Conservation (phyloP, 2,329 filamentous ascomycete species). For the Fusarium mexicanum region DNA sequence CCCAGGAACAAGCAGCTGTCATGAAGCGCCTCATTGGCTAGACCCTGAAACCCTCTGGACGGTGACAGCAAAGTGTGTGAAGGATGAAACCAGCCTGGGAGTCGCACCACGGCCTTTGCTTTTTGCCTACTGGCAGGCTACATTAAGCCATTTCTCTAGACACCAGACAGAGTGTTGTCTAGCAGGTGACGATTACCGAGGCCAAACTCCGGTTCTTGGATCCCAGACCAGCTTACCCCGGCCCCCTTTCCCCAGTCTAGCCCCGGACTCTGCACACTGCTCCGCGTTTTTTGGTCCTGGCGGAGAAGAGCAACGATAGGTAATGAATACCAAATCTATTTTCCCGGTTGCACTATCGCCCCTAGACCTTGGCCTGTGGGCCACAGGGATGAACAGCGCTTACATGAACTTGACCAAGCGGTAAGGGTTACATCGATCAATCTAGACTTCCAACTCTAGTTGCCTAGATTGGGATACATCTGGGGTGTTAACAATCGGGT, state of each 20-base stretch:
- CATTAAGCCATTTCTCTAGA: neutral
- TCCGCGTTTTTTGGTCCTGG: slow-evolving; percentile 39
- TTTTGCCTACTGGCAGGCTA: neutral
- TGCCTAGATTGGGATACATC: neutral
- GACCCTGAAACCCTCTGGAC: neutral
- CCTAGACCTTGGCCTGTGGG: slow-evolving; percentile 9
- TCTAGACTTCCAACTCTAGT: neutral
- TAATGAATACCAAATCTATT: slow-evolving; percentile 40
- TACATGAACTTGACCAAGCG: neutral
- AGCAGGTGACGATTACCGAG: neutral
- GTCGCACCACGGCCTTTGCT: neutral
- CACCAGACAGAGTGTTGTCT: neutral
- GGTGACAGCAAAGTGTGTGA: neutral
- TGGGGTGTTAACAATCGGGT: neutral
- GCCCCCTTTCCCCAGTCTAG: slow-evolving; percentile 11
- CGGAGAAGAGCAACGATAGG: slow-evolving; percentile 2
- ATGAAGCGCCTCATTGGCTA: slow-evolving; percentile 1
- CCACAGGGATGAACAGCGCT: slow-evolving; percentile 20
- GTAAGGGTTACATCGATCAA: slow-evolving; percentile 1
- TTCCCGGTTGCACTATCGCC: slow-evolving; percentile 40
- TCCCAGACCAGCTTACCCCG: slow-evolving; percentile 17
- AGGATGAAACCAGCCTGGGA: slow-evolving; percentile 9
- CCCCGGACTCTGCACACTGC: slow-evolving; percentile 13
- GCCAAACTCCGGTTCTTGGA: neutral
- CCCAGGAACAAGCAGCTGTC: neutral